Percentiles rank a stretch among this genome's conserved stretches.
phyloP scores from a whole-genome alignment of 192 early-diverging fungal species.

The Entophlyctis luteolus region DNA sequence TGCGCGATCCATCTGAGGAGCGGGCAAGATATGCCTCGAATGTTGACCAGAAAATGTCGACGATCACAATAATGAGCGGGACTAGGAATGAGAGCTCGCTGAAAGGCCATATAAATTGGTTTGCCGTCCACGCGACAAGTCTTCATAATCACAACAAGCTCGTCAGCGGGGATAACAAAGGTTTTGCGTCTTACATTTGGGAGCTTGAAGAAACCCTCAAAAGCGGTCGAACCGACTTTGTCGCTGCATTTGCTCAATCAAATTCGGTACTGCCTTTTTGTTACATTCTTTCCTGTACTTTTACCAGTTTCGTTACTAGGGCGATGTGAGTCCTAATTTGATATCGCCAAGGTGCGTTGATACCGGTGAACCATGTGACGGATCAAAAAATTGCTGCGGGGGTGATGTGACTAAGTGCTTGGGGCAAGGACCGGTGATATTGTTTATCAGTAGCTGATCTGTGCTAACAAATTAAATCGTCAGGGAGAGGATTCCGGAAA shows the following conservation, averaged over 20 bases:
- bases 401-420: slow-evolving; percentile 37
- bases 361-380: slow-evolving; percentile 45
- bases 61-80: not conserved
- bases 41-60: slow-evolving; percentile 31
- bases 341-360: slow-evolving; percentile 36
- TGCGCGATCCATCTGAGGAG: slow-evolving; percentile 41
- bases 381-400: slow-evolving; percentile 33
- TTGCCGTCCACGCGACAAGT: slow-evolving; percentile 46
- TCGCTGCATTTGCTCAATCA: slow-evolving; percentile 46
- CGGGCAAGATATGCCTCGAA: slow-evolving; percentile 35
- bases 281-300: not conserved
- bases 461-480: not conserved
- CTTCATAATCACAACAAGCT: slow-evolving; percentile 32
- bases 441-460: not conserved
- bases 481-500: slow-evolving; percentile 34
- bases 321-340: slow-evolving; percentile 45
- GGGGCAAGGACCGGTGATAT: slow-evolving; percentile 37
- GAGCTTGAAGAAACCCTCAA: slow-evolving; percentile 28
- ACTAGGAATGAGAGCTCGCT: not conserved
- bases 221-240: slow-evolving; percentile 23
- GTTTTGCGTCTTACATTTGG: slow-evolving; percentile 41
- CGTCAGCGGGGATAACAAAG: slow-evolving; percentile 51
- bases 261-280: slow-evolving; percentile 31
- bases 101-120: slow-evolving; percentile 33
- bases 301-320: slow-evolving; percentile 21